Percentiles rank a stretch among this genome's conserved stretches.
Evolutionary conservation across 768 basidiomycete species (phyloP).

Genomic region (Suillus subalutaceus): DNA sequence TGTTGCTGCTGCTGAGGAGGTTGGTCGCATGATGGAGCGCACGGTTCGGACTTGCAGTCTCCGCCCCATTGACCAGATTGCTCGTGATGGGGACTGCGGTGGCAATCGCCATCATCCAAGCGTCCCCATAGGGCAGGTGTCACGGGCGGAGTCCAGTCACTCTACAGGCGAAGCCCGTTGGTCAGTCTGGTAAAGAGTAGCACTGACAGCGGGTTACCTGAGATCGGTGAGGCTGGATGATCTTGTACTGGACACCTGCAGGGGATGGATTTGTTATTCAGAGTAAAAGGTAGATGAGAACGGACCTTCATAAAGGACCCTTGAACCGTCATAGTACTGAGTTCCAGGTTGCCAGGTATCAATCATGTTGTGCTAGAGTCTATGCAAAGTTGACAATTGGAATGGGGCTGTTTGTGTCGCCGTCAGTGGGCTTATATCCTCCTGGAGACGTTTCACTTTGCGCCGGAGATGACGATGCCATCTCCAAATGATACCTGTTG

Average conservation of each 20-base stretch:
- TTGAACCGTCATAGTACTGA: constrained; percentile 53
- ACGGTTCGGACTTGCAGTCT: constrained; percentile 18
- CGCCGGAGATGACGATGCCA: neutral
- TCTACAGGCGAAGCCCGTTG: constrained; percentile 34
- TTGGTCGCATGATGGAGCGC: constrained; percentile 4
- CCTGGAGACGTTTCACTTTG: neutral
- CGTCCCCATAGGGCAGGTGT: constrained; percentile 74
- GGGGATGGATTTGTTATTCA: constrained; percentile 17
- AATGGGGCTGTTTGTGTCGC: neutral
- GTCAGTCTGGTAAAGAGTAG: constrained; percentile 12
- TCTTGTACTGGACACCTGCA: constrained; percentile 58
- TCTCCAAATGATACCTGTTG: neutral
- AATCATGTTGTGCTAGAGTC: constrained; percentile 37
- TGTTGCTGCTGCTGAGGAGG: constrained; percentile 27
- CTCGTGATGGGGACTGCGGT: constrained; percentile 23
- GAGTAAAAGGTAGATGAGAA: neutral
- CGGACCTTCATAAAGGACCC: constrained; percentile 60
- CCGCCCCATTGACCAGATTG: constrained; percentile 20
- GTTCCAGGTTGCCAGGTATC: constrained; percentile 64
- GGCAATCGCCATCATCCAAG: constrained; percentile 37
- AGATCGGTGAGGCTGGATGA: constrained; percentile 71
- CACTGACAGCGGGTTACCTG: constrained; percentile 46
- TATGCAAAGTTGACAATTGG: neutral
- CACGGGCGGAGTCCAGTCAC: constrained; percentile 65
- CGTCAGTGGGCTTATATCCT: neutral